Conservation (phyloP, 495 filamentous ascomycete genomes). For the Terfezia boudieri region DNA sequence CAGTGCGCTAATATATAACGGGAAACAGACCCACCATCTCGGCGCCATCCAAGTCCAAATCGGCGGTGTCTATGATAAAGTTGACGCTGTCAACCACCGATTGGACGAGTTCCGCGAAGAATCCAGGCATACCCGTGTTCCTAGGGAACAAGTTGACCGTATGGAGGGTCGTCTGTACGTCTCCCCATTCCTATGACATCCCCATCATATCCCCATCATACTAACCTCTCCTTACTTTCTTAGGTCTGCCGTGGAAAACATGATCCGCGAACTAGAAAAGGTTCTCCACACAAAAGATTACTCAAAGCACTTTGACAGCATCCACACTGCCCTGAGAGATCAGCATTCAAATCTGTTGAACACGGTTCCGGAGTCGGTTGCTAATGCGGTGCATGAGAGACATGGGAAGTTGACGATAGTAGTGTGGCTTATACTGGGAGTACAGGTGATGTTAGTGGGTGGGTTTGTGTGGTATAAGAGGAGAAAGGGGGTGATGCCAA, state of each 20-base stretch:
- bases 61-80: constrained; percentile 14
- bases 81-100: constrained; percentile 20
- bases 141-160: constrained; percentile 31
- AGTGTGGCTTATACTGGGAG: constrained; percentile 47
- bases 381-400: constrained; percentile 30
- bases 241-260: constrained; percentile 33
- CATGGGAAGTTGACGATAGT: constrained; percentile 41
- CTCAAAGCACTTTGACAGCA: constrained; percentile 39
- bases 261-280: constrained; percentile 31
- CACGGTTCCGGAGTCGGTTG: constrained; percentile 12
- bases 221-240: background rate
- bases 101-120: constrained; percentile 40
- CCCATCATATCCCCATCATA: background rate
- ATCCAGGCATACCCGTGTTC: constrained; percentile 24
- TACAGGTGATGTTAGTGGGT: constrained; percentile 46
- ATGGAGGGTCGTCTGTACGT: constrained; percentile 26
- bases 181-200: background rate
- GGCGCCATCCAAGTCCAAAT: constrained; percentile 14
- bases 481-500: constrained; percentile 48
- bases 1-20: background rate
- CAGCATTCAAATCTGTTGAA: constrained; percentile 31
- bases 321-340: constrained; percentile 50
- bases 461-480: constrained; percentile 67
- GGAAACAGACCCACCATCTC: constrained; percentile 14
- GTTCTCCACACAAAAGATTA: constrained; percentile 55